phyloP scores from a whole-genome alignment of 306 rosid species.

The Citrullus mucosospermus region DNA sequence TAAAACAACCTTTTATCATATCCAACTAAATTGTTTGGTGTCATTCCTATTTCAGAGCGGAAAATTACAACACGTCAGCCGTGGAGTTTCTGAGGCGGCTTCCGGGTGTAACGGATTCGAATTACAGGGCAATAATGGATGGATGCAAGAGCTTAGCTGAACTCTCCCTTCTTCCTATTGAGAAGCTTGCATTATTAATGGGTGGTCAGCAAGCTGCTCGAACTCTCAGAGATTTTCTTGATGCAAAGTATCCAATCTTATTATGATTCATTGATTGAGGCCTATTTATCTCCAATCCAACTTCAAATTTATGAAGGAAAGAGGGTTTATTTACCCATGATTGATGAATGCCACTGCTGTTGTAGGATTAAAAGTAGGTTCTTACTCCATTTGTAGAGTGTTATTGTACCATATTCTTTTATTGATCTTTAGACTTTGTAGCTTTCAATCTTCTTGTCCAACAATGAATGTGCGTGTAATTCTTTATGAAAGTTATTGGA shows the following conservation, averaged over 20 bases:
- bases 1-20: neutral
- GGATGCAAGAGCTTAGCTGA: conserved; percentile 83
- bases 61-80: conserved; percentile 86
- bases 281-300: neutral
- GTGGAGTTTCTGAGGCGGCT: conserved; percentile 90
- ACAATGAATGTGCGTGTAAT: neutral
- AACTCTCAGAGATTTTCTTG: conserved; percentile 80
- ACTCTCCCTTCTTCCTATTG: conserved; percentile 71
- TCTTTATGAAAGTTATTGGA: neutral
- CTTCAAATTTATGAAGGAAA: neutral
- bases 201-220: conserved; percentile 95
- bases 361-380: neutral
- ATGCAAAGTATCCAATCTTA: conserved; percentile 92
- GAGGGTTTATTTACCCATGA: neutral
- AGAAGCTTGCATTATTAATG: conserved; percentile 65
- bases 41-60: conserved; percentile 45
- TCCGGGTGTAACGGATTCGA: conserved; percentile 83
- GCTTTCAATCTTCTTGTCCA: neutral
- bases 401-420: neutral
- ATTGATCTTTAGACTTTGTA: neutral
- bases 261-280: conserved; percentile 18
- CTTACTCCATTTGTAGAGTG: neutral
- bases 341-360: neutral
- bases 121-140: conserved; percentile 82
- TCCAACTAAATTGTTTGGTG: conserved; percentile 2